phyloP scores from a whole-genome alignment of 2,329 filamentous ascomycete species.

The Zymoseptoria passerinii region DNA sequence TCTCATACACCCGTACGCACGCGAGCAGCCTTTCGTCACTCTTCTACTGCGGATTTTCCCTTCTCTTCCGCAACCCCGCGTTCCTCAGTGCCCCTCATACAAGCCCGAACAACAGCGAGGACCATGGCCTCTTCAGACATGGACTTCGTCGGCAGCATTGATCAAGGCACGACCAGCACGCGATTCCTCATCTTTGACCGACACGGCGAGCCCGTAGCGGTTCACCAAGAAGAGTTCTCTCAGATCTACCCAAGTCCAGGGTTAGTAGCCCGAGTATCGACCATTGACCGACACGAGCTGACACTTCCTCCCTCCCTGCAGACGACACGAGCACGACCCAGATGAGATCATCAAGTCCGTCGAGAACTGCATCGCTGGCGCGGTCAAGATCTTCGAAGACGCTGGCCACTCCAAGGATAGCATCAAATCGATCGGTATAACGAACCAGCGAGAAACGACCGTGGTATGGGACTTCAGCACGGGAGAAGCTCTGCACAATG shows the following conservation, averaged over 20 bases:
- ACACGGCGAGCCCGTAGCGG: constrained; percentile 65
- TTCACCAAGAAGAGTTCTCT: constrained; percentile 78
- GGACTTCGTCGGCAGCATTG: constrained; percentile 77
- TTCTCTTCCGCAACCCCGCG: neutral
- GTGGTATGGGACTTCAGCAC: constrained; percentile 76
- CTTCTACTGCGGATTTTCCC: neutral
- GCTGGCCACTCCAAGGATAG: constrained; percentile 58
- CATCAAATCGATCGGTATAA: constrained; percentile 74
- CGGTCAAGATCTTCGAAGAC: constrained; percentile 60
- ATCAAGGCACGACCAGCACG: constrained; percentile 83
- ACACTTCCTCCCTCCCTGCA: constrained; percentile 28
- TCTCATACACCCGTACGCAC: neutral
- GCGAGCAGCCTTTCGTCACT: neutral
- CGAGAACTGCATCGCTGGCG: constrained; percentile 69
- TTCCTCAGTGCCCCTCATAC: neutral
- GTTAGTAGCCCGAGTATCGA: constrained; percentile 45
- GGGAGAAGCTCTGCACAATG: constrained; percentile 72
- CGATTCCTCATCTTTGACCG: constrained; percentile 86
- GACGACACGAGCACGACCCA: constrained; percentile 87
- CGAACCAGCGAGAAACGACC: constrained; percentile 83
- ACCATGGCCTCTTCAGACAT: constrained; percentile 23
- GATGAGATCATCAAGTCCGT: constrained; percentile 66
- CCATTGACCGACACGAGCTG: neutral
- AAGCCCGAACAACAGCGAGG: neutral
- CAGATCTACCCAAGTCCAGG: constrained; percentile 79